phyloP scores from a whole-genome alignment of 306 rosid species.

The Dryas octopetala region DNA sequence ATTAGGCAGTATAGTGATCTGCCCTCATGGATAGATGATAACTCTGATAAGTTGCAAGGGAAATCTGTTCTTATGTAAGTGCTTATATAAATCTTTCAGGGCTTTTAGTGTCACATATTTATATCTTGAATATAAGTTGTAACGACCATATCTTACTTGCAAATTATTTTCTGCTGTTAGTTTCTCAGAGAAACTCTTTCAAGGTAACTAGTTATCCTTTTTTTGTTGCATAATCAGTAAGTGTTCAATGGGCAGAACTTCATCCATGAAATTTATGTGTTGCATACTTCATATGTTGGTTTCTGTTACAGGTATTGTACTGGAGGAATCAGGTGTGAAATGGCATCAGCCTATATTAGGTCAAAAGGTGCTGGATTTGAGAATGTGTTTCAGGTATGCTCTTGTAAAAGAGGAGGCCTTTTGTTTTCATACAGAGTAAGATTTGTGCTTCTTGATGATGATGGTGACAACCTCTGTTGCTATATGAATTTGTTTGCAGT shows the following conservation, averaged over 20 bases:
- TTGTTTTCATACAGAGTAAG: neutral
- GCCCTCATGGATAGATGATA: slow-evolving; percentile 82
- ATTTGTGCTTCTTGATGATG: slow-evolving; percentile 12
- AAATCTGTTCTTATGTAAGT: slow-evolving; percentile 79
- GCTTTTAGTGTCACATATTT: neutral
- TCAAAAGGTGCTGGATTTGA: slow-evolving; percentile 89
- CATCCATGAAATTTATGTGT: neutral
- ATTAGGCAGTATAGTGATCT: slow-evolving; percentile 92
- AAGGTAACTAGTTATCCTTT: neutral
- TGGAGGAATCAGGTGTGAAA: slow-evolving; percentile 94
- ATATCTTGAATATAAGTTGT: neutral
- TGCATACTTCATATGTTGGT: slow-evolving; percentile 20
- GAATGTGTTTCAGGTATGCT: slow-evolving; percentile 83
- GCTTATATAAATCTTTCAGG: neutral
- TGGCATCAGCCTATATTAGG: slow-evolving; percentile 95
- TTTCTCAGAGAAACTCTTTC: neutral
- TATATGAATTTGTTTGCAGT: slow-evolving; percentile 45
- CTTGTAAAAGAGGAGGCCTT: slow-evolving; percentile 1
- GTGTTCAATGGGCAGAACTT: neutral
- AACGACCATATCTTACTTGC: neutral
- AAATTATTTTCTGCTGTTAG: neutral
- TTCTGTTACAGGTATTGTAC: slow-evolving; percentile 81
- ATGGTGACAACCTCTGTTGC: slow-evolving; percentile 16
- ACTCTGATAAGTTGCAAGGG: slow-evolving; percentile 60
- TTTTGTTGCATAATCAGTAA: neutral